phyloP scores from a whole-genome alignment of 78 protist genomes.

The Paulinella micropora region DNA sequence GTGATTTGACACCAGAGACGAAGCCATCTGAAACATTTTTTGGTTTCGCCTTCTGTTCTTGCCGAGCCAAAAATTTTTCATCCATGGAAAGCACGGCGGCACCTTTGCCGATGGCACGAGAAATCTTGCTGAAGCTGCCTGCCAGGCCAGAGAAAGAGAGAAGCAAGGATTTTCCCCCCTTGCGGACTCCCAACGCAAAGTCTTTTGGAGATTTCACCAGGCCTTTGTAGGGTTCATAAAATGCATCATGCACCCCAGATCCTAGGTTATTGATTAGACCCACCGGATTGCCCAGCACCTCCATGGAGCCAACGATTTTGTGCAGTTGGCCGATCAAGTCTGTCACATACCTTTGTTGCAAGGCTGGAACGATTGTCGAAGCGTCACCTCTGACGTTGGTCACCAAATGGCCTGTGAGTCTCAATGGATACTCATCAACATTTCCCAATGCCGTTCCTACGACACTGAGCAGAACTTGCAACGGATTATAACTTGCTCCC shows the following conservation, averaged over 20 bases:
- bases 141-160: background rate
- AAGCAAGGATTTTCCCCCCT: background rate
- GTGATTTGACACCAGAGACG: background rate
- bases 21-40: background rate
- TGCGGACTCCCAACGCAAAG: background rate
- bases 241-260: background rate
- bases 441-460: too few relatives aligned
- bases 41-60: background rate
- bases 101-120: background rate
- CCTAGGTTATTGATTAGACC: background rate
- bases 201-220: background rate
- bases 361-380: too few relatives aligned
- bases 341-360: too few relatives aligned
- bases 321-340: background rate
- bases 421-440: too few relatives aligned
- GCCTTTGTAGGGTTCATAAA: background rate
- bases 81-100: background rate
- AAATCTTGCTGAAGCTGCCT: background rate
- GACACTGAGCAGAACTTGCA: too few relatives aligned
- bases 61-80: background rate
- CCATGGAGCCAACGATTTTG: background rate
- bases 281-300: slow-evolving; percentile 15
- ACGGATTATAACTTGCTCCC: too few relatives aligned
- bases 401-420: too few relatives aligned
- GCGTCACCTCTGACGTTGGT: too few relatives aligned